Conservation (phyloP, 257 asterid species). For the Nicotiana obtusifolia region DNA sequence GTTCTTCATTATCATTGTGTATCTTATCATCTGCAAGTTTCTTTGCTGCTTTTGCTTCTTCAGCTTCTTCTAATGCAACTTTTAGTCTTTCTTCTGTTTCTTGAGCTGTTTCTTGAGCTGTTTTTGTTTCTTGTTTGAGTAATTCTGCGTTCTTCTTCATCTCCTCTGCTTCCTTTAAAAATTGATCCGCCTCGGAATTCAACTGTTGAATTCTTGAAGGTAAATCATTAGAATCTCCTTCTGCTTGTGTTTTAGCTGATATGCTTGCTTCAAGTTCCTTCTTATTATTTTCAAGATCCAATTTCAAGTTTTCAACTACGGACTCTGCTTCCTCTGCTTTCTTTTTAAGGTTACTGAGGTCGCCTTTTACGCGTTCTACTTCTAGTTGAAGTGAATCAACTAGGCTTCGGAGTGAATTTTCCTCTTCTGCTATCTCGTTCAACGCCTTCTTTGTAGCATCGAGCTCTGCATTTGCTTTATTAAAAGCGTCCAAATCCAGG, state of each 20-base stretch:
- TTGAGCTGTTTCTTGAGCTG: conserved; percentile 35
- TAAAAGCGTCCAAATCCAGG: conserved; percentile 29
- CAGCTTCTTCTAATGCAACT: conserved; percentile 47
- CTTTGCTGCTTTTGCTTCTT: conserved; percentile 60
- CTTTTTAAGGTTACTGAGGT: conserved; percentile 24
- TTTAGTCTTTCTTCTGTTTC: conserved; percentile 58
- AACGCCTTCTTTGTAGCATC: conserved; percentile 31
- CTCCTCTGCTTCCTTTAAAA: conserved; percentile 42
- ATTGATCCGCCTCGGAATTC: conserved; percentile 35
- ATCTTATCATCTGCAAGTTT: not conserved
- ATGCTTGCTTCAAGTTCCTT: conserved; percentile 39
- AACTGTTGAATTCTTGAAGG: conserved; percentile 33
- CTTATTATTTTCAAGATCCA: conserved; percentile 41
- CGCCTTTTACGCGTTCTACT: conserved; percentile 37
- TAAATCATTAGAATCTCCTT: conserved; percentile 28
- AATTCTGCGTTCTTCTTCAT: conserved; percentile 56
- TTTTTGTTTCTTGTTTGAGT: conserved; percentile 53
- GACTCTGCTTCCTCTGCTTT: conserved; percentile 38
- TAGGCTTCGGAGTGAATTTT: conserved; percentile 20
- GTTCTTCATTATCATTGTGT: not conserved
- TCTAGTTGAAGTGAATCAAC: conserved; percentile 31
- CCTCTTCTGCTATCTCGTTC: conserved; percentile 34
- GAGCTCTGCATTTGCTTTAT: conserved; percentile 31
- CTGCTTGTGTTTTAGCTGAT: conserved; percentile 14
- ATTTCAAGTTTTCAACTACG: conserved; percentile 24